Base-by-base conservation (phyloP, 768 basidiomycete genomes). In the Ephemerocybe angulata region DNA sequence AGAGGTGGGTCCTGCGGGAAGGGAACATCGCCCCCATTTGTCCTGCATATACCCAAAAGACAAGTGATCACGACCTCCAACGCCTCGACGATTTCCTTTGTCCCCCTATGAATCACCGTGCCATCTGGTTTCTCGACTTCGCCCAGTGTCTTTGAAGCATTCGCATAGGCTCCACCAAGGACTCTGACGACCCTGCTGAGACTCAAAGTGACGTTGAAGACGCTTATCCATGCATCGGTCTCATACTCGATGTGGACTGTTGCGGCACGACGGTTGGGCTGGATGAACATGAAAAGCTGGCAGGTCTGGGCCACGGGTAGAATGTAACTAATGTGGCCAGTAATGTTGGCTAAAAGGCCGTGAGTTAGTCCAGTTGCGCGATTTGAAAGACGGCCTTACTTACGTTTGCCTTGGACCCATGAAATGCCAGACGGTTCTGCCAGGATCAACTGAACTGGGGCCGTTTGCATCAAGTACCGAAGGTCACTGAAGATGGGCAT, bases 401-500 rank as follows among this genome's bases (percentile, higher is more conserved):
- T 33, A 50, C 47, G 47, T 50, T 55, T 29, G 10, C 40, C 48
- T 30, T 41, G 12, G 15, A 30, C 24, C 38, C 35, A 40, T 3
- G 22, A n/a, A 19, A 55, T 29, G 24, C 38, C 38, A 12, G 47
- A 41, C 5, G 10, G 35, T 27, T 55, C 54, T n/a, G 54, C 49
- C 28, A 55, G 43, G 11, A 92, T 76, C 52, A 80, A 77, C 58
- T 93, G 90, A 3, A 95, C 92, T 15, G 84, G 82, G 60, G 83
- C 73, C 25, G 89, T 93, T 64, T 90, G 86, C 65, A 87, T 88
- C 27, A 93, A 80, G 60, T 92, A 91, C 8, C 91, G 83, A 28
- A 98, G 78, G 68, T 95, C 92, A 61, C 88, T 88, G 68, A 98
- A 96, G 44, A 98, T 84, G 2, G 92, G 90, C 86, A 94, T 90